phyloP scores from a whole-genome alignment of 805 yeast genomes.

The Candida lessepsii region DNA sequence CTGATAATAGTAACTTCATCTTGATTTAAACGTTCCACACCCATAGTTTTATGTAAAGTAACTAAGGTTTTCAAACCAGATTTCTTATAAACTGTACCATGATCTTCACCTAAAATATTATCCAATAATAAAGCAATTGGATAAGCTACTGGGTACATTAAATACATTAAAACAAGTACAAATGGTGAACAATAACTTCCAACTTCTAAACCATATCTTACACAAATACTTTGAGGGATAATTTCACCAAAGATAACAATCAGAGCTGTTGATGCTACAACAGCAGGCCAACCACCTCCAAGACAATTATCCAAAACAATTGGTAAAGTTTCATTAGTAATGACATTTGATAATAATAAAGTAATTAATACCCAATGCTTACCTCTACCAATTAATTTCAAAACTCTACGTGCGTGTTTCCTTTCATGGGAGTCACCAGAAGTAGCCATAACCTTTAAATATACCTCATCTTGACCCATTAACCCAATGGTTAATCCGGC shows the following conservation, averaged over 20 bases:
- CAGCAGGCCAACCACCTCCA: conserved; percentile 98
- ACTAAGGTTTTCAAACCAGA: conserved; percentile 92
- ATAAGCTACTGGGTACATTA: conserved; percentile 88
- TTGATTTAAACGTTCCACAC: conserved; percentile 86
- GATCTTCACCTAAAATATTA: conserved; percentile 86
- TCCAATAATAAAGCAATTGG: conserved; percentile 85
- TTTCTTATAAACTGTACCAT: conserved; percentile 91
- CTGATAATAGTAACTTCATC: conserved; percentile 96
- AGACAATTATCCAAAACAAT: conserved; percentile 88
- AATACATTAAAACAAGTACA: conserved; percentile 79
- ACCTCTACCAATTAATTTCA: conserved; percentile 71
- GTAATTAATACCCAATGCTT: conserved; percentile 97
- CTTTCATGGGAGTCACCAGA: conserved; percentile 79
- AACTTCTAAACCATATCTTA: conserved; percentile 85
- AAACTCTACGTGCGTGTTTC: conserved; percentile 66
- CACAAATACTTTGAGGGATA: conserved; percentile 92
- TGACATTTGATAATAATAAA: conserved; percentile 77
- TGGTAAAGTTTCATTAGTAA: conserved; percentile 92
- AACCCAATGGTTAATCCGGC: conserved; percentile 92
- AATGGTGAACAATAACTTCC: conserved; percentile 92
- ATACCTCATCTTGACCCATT: conserved; percentile 98
- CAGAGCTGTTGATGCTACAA: conserved; percentile 85
- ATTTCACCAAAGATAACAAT: conserved; percentile 95
- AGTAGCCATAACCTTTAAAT: conserved; percentile 82
- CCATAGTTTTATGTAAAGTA: conserved; percentile 90